These are phyloP conservation scores for Kazachstania kunashirensis DNA, from an alignment of 805 yeast genomes.

Conservation along the genomic window DNA sequence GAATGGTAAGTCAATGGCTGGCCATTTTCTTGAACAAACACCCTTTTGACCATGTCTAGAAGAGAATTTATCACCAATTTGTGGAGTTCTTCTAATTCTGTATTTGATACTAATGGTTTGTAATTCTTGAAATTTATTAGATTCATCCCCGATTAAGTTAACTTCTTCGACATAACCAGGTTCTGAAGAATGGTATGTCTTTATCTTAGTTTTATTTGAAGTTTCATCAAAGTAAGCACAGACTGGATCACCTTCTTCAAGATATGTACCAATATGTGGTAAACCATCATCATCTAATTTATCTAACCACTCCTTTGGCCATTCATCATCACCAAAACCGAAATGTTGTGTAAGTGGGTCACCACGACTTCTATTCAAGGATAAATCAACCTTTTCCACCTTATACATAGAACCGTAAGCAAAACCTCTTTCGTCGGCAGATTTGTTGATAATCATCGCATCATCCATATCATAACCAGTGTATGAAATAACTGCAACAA, in stretches of 20 bases:
- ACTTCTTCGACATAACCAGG: conserved; percentile 95
- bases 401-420: conserved; percentile 96
- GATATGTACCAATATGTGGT: conserved; percentile 78
- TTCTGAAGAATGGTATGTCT: conserved; percentile 88
- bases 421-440: conserved; percentile 96
- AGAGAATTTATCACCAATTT: conserved; percentile 95
- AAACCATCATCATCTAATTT: conserved; percentile 87
- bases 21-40: conserved; percentile 98
- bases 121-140: conserved; percentile 54
- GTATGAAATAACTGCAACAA: conserved; percentile 96
- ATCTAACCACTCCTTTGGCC: conserved; percentile 87
- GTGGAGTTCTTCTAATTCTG: conserved; percentile 83
- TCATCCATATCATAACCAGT: conserved; percentile 99
- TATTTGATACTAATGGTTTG: conserved; percentile 82
- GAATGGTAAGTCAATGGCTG: conserved; percentile 93
- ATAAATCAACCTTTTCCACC: conserved; percentile 82
- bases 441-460: conserved; percentile 96
- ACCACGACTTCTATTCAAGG: conserved; percentile 70
- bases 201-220: conserved; percentile 79
- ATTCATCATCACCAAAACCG: conserved; percentile 87
- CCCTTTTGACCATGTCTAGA: conserved; percentile 98
- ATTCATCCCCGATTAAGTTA: conserved; percentile 79
- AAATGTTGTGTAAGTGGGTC: conserved; percentile 92
- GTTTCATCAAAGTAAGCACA: conserved; percentile 89
- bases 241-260: conserved; percentile 93